A percentile compares a stretch with the other conserved stretches of the same genome.
Evolutionary conservation across 2,329 filamentous ascomycete species (phyloP).

Genomic region (Botryotinia globosa): DNA sequence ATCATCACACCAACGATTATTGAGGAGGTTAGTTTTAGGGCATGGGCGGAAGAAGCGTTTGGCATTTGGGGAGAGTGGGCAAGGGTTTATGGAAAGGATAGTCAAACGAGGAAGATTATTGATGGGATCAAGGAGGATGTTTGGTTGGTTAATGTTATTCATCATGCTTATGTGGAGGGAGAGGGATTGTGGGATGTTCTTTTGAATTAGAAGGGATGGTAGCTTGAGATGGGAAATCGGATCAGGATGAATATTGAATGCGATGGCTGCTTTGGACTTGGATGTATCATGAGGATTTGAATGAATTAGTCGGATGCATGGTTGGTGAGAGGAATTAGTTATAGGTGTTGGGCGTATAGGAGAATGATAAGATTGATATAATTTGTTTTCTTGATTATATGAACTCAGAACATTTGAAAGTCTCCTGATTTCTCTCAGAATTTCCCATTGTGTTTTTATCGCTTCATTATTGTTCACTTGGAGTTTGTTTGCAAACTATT

Average conservation of each 20-base stretch:
- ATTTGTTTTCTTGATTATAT: background rate
- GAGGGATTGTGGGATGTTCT: conserved; percentile 72
- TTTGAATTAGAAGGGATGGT: conserved; percentile 29
- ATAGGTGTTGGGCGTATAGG: background rate
- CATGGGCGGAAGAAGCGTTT: conserved; percentile 95
- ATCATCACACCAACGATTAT: conserved; percentile 97
- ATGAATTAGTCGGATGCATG: background rate
- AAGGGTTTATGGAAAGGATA: conserved; percentile 69
- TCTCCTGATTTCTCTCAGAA: fast-evolving
- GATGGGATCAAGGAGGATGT: conserved; percentile 64
- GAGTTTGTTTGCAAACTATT: background rate
- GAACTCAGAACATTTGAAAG: background rate
- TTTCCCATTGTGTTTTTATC: background rate
- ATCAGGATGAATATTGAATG: background rate
- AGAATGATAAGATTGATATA: background rate
- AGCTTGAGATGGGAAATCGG: background rate
- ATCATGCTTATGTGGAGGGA: conserved; percentile 71
- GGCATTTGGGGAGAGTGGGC: conserved; percentile 95
- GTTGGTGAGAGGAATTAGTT: background rate
- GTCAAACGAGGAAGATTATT: conserved; percentile 68
- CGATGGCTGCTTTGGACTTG: background rate
- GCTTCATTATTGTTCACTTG: background rate
- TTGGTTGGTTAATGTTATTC: conserved; percentile 90
- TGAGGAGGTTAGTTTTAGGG: conserved; percentile 87
- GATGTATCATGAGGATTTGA: background rate